phyloP scores from a whole-genome alignment of 495 filamentous ascomycete genomes.

The Durotheca rogersii region DNA sequence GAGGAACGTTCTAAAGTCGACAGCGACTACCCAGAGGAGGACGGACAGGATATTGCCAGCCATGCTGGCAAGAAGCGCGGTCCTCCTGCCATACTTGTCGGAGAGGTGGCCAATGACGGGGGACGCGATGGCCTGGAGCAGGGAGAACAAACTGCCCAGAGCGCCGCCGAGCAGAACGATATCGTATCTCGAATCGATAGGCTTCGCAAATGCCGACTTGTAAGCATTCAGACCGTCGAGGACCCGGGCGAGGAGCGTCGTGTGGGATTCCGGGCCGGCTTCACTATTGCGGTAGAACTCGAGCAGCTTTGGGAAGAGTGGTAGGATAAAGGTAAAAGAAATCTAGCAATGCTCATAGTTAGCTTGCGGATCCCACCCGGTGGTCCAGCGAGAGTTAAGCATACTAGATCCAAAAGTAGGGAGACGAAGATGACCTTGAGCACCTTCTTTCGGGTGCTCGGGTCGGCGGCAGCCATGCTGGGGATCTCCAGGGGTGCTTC shows the following conservation, averaged over 20 bases:
- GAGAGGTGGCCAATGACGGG: slow-evolving; percentile 87
- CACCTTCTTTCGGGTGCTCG: slow-evolving; percentile 70
- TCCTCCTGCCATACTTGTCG: slow-evolving; percentile 84
- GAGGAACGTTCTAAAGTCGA: slow-evolving; percentile 93
- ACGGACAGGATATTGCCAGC: slow-evolving; percentile 90
- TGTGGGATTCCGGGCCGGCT: slow-evolving; percentile 53
- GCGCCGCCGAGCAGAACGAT: slow-evolving; percentile 95
- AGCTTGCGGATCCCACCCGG: slow-evolving; percentile 21
- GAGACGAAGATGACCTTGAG: slow-evolving; percentile 69
- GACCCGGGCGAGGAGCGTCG: slow-evolving; percentile 71
- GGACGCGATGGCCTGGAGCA: slow-evolving; percentile 90
- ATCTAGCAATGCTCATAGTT: slow-evolving; percentile 36
- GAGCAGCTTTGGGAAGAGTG: slow-evolving; percentile 90
- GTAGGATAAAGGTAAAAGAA: slow-evolving; percentile 88
- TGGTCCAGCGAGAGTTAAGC: slow-evolving; percentile 30
- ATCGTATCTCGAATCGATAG: slow-evolving; percentile 95
- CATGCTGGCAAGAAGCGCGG: slow-evolving; percentile 90
- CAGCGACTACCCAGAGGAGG: slow-evolving; percentile 87
- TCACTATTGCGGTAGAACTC: slow-evolving; percentile 86
- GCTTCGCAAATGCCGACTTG: slow-evolving; percentile 88
- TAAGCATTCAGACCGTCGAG: slow-evolving; percentile 87
- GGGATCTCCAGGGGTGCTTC: background rate
- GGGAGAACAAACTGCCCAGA: slow-evolving; percentile 86
- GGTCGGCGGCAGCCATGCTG: slow-evolving; percentile 48
- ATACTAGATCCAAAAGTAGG: slow-evolving; percentile 55